A percentile compares a stretch with the other conserved stretches of the same genome.
Conservation (phyloP, 441 rosid genomes). For the Euphorbia celastroides region DNA sequence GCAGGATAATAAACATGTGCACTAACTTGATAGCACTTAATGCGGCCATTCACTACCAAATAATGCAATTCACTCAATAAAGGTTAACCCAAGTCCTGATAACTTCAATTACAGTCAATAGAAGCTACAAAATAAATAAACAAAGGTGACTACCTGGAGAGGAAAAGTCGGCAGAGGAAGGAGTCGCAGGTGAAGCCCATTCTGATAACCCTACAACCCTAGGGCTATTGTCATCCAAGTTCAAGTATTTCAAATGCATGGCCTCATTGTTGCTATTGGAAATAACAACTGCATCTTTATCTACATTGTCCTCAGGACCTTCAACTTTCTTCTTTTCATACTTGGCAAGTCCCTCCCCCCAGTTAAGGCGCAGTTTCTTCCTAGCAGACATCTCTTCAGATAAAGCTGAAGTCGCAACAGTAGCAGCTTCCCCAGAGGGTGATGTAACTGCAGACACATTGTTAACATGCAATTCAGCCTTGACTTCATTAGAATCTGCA, state of each 20-base stretch:
- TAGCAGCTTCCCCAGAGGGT: slow-evolving; percentile 61
- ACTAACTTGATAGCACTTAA: background rate
- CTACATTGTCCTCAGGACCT: slow-evolving; percentile 41
- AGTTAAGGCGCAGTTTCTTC: slow-evolving; percentile 92
- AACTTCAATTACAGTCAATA: background rate
- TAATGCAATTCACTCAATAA: background rate
- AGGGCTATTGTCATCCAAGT: slow-evolving; percentile 64
- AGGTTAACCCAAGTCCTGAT: background rate
- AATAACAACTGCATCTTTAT: slow-evolving; percentile 36
- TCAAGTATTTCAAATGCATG: slow-evolving; percentile 39
- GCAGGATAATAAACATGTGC: background rate
- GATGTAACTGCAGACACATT: slow-evolving; percentile 45
- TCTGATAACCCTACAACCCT: slow-evolving; percentile 41
- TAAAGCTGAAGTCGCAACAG: slow-evolving; percentile 43
- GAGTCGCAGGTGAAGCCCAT: slow-evolving; percentile 88
- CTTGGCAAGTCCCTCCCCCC: slow-evolving; percentile 99
- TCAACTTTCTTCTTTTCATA: slow-evolving; percentile 95
- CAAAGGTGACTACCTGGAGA: slow-evolving; percentile 59
- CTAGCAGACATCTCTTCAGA: slow-evolving; percentile 59
- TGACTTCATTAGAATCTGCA: slow-evolving; percentile 59
- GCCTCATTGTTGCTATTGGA: slow-evolving; percentile 37
- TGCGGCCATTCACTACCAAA: background rate
- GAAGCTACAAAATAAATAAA: background rate
- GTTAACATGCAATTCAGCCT: slow-evolving; percentile 47
- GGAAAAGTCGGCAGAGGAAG: slow-evolving; percentile 89